A percentile compares a stretch with the other conserved stretches of the same genome.
Conservation (phyloP, 2,329 filamentous ascomycete genomes). For the Ophiostoma ips region DNA sequence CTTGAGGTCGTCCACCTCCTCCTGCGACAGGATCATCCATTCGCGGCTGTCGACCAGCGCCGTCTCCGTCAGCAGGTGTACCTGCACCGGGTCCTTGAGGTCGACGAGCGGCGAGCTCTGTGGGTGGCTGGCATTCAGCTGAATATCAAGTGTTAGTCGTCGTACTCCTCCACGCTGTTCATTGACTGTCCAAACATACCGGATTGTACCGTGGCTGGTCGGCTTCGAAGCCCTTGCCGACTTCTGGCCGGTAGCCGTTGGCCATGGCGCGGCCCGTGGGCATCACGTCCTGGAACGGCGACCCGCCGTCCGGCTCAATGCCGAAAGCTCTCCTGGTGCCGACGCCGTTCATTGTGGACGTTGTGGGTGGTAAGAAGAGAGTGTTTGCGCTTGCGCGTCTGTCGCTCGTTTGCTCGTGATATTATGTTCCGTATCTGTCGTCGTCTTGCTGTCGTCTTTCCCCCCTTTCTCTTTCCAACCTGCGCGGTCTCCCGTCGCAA, state of each 20-base stretch:
- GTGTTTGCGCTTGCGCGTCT: background rate
- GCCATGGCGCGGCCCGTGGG: constrained; percentile 37
- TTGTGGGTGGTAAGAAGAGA: background rate
- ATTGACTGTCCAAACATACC: constrained; percentile 23
- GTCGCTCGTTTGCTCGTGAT: background rate
- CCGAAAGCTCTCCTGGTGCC: constrained; percentile 23
- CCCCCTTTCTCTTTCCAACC: no score
- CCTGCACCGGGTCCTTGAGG: constrained; percentile 59
- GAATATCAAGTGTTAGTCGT: background rate
- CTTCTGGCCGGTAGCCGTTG: constrained; percentile 45
- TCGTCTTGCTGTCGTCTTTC: background rate
- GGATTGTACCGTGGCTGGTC: constrained; percentile 42
- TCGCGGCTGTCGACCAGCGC: constrained; percentile 77
- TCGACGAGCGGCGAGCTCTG: constrained; percentile 46
- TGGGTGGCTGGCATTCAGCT: constrained; percentile 38
- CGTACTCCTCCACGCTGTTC: no score
- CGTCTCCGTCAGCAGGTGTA: constrained; percentile 87
- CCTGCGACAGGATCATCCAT: constrained; percentile 76
- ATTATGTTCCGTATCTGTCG: background rate
- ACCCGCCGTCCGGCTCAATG: constrained; percentile 21
- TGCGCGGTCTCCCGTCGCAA: no score
- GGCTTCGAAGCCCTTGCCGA: constrained; percentile 38
- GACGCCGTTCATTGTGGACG: constrained; percentile 25
- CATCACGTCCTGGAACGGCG: constrained; percentile 21
- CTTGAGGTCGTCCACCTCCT: constrained; percentile 85